Evolutionary conservation across 106 monocot genomes (phyloP).

Genomic region (Ottelia alismoides): DNA sequence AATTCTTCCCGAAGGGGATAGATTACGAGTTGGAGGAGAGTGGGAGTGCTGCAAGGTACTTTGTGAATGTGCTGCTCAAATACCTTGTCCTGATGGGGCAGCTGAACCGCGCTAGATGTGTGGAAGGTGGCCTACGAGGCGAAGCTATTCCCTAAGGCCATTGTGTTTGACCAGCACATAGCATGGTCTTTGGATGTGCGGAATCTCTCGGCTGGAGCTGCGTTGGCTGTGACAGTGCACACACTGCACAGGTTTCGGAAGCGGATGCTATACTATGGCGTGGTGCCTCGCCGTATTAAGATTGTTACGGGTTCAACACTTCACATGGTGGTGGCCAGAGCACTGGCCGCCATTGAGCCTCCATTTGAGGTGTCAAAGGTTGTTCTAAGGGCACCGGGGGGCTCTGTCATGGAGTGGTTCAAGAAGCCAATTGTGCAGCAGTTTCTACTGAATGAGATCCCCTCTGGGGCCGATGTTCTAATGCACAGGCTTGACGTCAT

Average conservation of each 20-base stretch:
- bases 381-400: slow-evolving; percentile 83
- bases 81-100: slow-evolving; percentile 96
- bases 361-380: slow-evolving; percentile 98
- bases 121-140: slow-evolving; percentile 99
- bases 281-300: slow-evolving; percentile 82
- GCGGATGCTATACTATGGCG: slow-evolving; percentile 96
- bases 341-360: slow-evolving; percentile 57
- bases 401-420: slow-evolving; percentile 88
- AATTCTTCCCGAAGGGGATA: slow-evolving; percentile 86
- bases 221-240: slow-evolving; percentile 70
- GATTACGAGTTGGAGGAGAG: slow-evolving; percentile 80
- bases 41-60: slow-evolving; percentile 70
- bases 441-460: slow-evolving; percentile 92
- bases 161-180: slow-evolving; percentile 97
- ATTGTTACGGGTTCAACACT: slow-evolving; percentile 84
- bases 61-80: slow-evolving; percentile 87
- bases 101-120: slow-evolving; percentile 85
- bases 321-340: slow-evolving; percentile 83
- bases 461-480: slow-evolving; percentile 69
- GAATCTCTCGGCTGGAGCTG: slow-evolving; percentile 85
- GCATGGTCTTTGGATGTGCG: slow-evolving; percentile 92
- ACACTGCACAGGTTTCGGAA: slow-evolving; percentile 98
- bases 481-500: slow-evolving; percentile 91
- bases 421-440: slow-evolving; percentile 96
- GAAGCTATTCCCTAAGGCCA: slow-evolving; percentile 94